A percentile compares a stretch with the other conserved stretches of the same genome.
Evolutionary conservation across 495 filamentous ascomycete species (phyloP).

Genomic region (Articulospora tetracladia): DNA sequence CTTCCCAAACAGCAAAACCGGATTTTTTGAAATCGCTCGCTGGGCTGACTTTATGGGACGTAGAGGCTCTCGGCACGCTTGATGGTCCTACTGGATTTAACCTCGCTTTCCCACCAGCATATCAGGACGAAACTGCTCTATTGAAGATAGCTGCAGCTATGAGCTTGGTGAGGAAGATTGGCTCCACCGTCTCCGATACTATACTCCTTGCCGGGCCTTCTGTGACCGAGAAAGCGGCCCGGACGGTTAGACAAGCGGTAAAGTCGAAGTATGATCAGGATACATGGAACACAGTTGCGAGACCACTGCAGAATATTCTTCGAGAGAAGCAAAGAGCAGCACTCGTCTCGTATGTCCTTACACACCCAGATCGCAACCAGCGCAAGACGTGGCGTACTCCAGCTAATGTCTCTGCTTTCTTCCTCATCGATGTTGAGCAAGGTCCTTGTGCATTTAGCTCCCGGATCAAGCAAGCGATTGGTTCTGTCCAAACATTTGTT

Average conservation of each 20-base stretch:
- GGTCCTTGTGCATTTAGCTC: constrained; percentile 28
- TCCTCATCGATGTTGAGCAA: constrained; percentile 37
- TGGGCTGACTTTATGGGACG: too few species aligned
- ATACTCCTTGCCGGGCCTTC: neutral
- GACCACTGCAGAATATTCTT: constrained; percentile 9
- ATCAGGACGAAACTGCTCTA: too few species aligned
- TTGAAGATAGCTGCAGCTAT: too few species aligned
- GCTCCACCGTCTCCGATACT: neutral
- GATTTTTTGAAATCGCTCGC: too few species aligned
- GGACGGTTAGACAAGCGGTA: neutral
- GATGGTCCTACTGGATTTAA: too few species aligned
- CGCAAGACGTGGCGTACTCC: constrained; percentile 12
- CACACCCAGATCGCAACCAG: neutral
- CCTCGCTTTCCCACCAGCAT: too few species aligned
- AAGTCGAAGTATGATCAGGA: neutral
- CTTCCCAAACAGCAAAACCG: constrained; percentile 9
- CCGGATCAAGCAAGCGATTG: constrained; percentile 36
- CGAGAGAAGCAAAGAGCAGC: constrained; percentile 19
- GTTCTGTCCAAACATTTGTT: constrained; percentile 32
- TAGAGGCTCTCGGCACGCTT: too few species aligned
- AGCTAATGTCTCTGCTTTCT: constrained; percentile 32
- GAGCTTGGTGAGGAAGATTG: too few species aligned
- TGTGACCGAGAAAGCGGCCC: neutral
- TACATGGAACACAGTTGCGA: neutral
- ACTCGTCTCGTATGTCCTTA: constrained; percentile 23